Evolutionary conservation across 1,284 basidiomycete species (phyloP).

Genomic region (Tylopilus sp.): DNA sequence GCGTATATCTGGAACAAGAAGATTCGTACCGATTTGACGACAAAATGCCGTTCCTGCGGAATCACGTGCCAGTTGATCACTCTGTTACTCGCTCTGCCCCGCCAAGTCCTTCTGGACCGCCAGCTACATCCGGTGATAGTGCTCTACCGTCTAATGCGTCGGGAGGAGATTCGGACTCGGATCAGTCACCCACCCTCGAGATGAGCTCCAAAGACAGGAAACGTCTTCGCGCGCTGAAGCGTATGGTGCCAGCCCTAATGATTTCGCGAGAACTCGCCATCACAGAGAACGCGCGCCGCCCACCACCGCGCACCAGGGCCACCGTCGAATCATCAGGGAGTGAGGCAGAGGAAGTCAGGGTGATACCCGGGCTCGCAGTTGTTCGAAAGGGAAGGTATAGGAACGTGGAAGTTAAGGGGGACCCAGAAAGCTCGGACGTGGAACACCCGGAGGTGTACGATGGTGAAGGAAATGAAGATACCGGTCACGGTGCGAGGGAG

Average conservation of each 20-base stretch:
- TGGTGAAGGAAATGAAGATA: background rate
- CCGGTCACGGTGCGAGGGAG: background rate
- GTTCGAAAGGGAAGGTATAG: constrained; percentile 33
- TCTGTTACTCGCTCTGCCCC: constrained; percentile 7
- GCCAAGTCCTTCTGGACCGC: constrained; percentile 18
- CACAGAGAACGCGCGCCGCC: constrained; percentile 3
- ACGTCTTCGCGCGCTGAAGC: constrained; percentile 34
- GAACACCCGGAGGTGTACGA: constrained; percentile 14
- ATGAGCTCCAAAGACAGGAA: constrained; percentile 32
- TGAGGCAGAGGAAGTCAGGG: constrained; percentile 32
- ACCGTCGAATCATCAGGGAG: constrained; percentile 22
- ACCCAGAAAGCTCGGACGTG: constrained; percentile 45
- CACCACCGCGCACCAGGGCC: constrained; percentile 15
- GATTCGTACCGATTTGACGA: constrained; percentile 14
- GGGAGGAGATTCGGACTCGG: constrained; percentile 19
- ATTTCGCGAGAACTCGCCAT: constrained; percentile 28
- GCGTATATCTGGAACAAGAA: constrained; percentile 15
- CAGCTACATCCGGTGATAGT: constrained; percentile 21
- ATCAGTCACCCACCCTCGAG: constrained; percentile 7
- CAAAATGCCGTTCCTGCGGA: background rate
- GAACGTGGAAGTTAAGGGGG: constrained; percentile 41
- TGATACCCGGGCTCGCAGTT: constrained; percentile 45
- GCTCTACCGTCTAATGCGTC: constrained; percentile 16
- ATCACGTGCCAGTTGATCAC: constrained; percentile 5
- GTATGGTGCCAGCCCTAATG: constrained; percentile 47